These are phyloP conservation scores for Phanerochaete sordida DNA, from an alignment of 768 basidiomycete genomes.

Conservation along the genomic window DNA sequence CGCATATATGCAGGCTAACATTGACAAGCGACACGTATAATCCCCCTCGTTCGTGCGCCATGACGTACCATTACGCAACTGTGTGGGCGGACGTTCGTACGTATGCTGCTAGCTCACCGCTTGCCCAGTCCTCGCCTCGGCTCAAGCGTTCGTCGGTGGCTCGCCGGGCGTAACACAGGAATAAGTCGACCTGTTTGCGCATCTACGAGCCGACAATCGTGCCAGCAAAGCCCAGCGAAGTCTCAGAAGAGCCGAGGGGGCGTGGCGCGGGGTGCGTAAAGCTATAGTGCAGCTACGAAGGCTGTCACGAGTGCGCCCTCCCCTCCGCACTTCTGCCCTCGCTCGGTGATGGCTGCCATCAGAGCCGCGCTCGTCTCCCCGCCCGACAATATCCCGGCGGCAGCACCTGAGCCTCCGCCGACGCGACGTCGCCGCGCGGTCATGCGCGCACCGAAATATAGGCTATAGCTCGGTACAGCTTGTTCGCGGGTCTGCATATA, in stretches of 20 bases:
- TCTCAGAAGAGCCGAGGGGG: background rate
- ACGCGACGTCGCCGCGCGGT: background rate
- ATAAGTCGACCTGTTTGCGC: background rate
- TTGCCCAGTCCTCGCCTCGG: background rate
- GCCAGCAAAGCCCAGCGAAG: background rate
- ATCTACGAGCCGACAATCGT: background rate
- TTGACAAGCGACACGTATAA: background rate
- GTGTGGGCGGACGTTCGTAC: background rate
- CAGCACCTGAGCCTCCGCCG: background rate
- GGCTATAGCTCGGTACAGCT: slow-evolving; percentile 14
- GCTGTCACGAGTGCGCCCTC: slow-evolving; percentile 2
- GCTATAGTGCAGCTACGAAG: background rate
- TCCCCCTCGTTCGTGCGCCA: background rate
- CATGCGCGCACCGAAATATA: slow-evolving; percentile 10
- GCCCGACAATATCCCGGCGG: slow-evolving; percentile 11
- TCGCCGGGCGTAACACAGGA: background rate
- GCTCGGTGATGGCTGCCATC: background rate
- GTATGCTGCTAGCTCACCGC: background rate
- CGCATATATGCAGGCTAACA: background rate
- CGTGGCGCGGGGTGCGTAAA: background rate
- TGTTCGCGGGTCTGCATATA: background rate
- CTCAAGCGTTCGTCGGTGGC: background rate
- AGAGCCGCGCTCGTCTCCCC: background rate
- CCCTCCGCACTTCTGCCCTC: slow-evolving; percentile 9
- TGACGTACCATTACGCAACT: background rate